Conservation (phyloP, 176 grass and related monocot genomes). For the Chrysopogon serrulatus region DNA sequence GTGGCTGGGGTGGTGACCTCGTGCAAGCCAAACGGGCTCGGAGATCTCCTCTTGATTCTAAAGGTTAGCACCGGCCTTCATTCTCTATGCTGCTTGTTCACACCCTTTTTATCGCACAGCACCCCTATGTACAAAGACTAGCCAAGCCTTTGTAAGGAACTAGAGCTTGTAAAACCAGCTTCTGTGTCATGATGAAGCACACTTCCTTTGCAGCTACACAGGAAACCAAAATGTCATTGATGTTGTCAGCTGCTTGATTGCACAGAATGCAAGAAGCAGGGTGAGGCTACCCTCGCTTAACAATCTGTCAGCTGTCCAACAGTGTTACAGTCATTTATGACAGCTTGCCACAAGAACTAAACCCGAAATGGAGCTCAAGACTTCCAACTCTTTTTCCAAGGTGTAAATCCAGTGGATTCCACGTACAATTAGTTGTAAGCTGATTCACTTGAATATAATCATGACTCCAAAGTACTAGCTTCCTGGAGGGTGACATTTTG, state of each 20-base stretch:
- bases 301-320: not conserved
- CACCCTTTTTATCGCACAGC: not conserved
- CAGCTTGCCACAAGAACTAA: not conserved
- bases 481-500: not conserved
- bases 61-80: slow-evolving; percentile 41
- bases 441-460: not conserved
- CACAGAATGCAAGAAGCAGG: not conserved
- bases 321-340: not conserved
- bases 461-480: not conserved
- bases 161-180: not conserved
- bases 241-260: not conserved
- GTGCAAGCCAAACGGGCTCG: slow-evolving; percentile 60
- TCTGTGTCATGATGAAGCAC: not conserved
- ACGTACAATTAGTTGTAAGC: not conserved
- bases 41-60: slow-evolving; percentile 55
- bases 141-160: not conserved
- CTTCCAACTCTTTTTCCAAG: not conserved
- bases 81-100: not conserved
- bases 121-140: too few species aligned
- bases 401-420: not conserved
- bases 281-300: not conserved
- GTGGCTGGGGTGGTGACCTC: slow-evolving; percentile 57
- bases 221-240: not conserved
- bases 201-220: not conserved
- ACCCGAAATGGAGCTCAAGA: not conserved